A percentile compares a stretch with the other conserved stretches of the same genome.
Evolutionary conservation across 768 basidiomycete species (phyloP).

Genomic region (Piloderma croceum): DNA sequence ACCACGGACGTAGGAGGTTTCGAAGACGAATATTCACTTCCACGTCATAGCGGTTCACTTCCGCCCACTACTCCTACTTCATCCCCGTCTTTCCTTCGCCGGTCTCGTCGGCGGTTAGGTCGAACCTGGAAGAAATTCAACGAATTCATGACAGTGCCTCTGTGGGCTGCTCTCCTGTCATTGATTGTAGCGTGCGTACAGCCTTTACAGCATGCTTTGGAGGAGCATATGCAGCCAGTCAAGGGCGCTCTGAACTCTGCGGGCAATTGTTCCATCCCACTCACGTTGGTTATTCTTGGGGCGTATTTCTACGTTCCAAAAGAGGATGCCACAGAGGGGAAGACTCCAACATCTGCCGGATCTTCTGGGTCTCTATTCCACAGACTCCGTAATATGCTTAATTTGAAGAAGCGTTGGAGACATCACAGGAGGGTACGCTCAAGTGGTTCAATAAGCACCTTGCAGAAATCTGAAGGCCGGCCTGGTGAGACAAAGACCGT

Average conservation of each 20-base stretch:
- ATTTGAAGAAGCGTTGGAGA: constrained; percentile 21
- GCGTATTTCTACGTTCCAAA: constrained; percentile 75
- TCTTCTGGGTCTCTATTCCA: constrained; percentile 34
- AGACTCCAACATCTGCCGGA: constrained; percentile 6
- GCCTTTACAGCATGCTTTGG: constrained; percentile 68
- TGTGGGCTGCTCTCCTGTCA: constrained; percentile 74
- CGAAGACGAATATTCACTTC: too few relatives aligned
- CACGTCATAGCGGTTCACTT: background rate
- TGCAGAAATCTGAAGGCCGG: constrained; percentile 4
- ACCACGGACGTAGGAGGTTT: too few relatives aligned
- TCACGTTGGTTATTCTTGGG: constrained; percentile 88
- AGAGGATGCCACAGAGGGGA: constrained; percentile 6
- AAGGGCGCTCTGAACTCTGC: constrained; percentile 62
- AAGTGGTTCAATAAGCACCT: background rate
- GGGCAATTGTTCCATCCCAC: constrained; percentile 77
- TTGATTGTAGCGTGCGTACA: constrained; percentile 72
- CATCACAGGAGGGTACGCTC: background rate
- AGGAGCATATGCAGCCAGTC: constrained; percentile 56
- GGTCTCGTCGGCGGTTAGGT: constrained; percentile 19
- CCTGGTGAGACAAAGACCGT: constrained; percentile 81
- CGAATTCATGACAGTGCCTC: constrained; percentile 84
- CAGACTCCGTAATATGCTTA: constrained; percentile 40
- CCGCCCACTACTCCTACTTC: constrained; percentile 1
- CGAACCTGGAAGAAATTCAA: constrained; percentile 40
- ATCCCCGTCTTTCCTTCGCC: constrained; percentile 14